These are phyloP conservation scores for Rhizopogon sp. DNA, from an alignment of 768 basidiomycete genomes.

Conservation along the genomic window DNA sequence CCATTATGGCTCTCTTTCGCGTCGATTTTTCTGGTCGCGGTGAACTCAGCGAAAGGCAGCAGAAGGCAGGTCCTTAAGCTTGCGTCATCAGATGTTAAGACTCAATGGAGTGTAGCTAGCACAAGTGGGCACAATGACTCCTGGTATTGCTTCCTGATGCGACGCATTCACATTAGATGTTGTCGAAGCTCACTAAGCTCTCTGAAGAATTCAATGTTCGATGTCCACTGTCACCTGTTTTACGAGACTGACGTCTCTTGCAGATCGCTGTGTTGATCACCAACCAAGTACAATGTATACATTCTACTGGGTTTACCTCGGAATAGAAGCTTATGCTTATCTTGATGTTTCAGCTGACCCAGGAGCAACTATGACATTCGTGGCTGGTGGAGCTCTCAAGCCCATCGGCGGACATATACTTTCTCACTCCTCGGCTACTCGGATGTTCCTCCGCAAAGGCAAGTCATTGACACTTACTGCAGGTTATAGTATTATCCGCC, in stretches of 20 bases:
- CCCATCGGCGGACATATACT: constrained; percentile 88
- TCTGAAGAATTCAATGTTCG: constrained; percentile 87
- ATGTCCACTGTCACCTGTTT: constrained; percentile 1
- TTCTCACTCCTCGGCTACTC: constrained; percentile 83
- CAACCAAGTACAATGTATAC: constrained; percentile 86
- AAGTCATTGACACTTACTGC: constrained; percentile 4
- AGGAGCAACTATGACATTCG: constrained; percentile 92
- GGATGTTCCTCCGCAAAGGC: constrained; percentile 88
- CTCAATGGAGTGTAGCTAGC: constrained; percentile 53
- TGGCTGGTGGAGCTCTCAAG: constrained; percentile 88
- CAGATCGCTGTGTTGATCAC: constrained; percentile 85
- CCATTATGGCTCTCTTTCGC: constrained; percentile 95
- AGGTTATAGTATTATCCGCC: not conserved
- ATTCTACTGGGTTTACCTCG: not conserved
- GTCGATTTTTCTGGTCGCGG: constrained; percentile 93
- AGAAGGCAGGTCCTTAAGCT: constrained; percentile 51
- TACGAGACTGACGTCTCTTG: constrained; percentile 5
- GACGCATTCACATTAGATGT: constrained; percentile 50
- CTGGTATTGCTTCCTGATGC: not conserved
- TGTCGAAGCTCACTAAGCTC: constrained; percentile 86
- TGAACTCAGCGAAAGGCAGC: constrained; percentile 90
- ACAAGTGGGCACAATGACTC: constrained; percentile 45
- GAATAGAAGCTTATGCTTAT: not conserved
- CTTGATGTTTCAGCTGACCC: constrained; percentile 65
- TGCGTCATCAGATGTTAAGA: not conserved